A percentile compares a stretch with the other conserved stretches of the same genome.
Evolutionary conservation across 306 rosid species (phyloP).

Genomic region (Lathyrus oleraceus): DNA sequence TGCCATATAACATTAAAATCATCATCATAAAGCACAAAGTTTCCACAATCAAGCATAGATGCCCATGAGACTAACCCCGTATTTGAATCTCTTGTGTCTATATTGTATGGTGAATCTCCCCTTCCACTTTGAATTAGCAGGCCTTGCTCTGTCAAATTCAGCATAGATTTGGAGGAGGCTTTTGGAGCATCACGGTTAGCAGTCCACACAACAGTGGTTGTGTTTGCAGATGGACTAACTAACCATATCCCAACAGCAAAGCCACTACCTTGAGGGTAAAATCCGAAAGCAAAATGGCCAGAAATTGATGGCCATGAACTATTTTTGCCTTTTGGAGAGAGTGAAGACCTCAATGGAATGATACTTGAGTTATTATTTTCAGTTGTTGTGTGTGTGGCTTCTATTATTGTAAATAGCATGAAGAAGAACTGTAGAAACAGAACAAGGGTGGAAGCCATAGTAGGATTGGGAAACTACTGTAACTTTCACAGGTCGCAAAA

Average conservation of each 20-base stretch:
- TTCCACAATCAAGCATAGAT: conserved; percentile 44
- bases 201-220: conserved; percentile 41
- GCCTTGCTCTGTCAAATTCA: conserved; percentile 31
- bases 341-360: background rate
- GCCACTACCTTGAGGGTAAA: conserved; percentile 31
- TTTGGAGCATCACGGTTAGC: conserved; percentile 25
- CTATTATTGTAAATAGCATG: background rate
- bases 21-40: conserved; percentile 39
- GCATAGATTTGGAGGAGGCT: background rate
- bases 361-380: background rate
- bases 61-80: background rate
- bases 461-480: background rate
- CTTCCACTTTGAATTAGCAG: background rate
- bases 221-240: background rate
- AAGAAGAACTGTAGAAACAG: background rate
- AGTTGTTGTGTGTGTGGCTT: background rate
- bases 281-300: conserved; percentile 47
- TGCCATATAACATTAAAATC: conserved; percentile 22
- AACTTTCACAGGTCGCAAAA: background rate
- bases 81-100: background rate
- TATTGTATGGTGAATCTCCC: background rate
- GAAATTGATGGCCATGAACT: conserved; percentile 39
- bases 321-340: background rate
- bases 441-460: conserved; percentile 30
- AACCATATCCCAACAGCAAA: conserved; percentile 45